Base-by-base conservation (phyloP, 1,139 yeast species). In the Petasospora fabianii region DNA sequence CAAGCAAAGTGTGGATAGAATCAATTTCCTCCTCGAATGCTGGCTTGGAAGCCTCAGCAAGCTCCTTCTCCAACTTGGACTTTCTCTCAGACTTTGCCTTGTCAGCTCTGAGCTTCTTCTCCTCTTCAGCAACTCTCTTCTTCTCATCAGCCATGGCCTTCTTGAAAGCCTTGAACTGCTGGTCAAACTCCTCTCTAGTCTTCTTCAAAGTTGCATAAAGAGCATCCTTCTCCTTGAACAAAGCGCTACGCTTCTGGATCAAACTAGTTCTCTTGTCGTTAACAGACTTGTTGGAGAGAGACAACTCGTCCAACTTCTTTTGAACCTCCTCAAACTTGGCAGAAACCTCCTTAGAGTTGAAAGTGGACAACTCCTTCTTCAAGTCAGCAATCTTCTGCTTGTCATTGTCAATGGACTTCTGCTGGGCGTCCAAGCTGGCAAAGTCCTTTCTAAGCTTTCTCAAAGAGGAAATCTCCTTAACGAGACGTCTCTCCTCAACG, bases 401-500 rank as follows among this genome's bases (percentile, higher is more conserved):
- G 65, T 87, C 95, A 36, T 71, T 72, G 59, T 88, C 97, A 60
- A 92, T 83, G 37, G 81, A 74, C 53, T 76, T 76, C 70, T 88
- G 97, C 55, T 77, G 75, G 54, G 78, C 77, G 58, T 81, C 88
- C 54, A 90, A 71, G 33, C 77, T 73, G 36, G 79, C 79, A 61
- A 87, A 84, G 63, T 83, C 94, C 65, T 84, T 84, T 60, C 81
- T 79, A 59, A 84, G 69, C 67, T 86, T 87, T 65, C 94, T 82
- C 62, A 92, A 75, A 38, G 81, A 67, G 41, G 88, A 76, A 73
- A 88, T 85, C 66, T 92, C 97, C 67, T 84, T 84, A 54, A 94
- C 79, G 53, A 72, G 68, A 61, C 81, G 76, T 70, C 88, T 84
- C 73, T 94, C 99, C 49, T 92, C 96, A 39, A 90, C 97, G 59